Evolutionary conservation across 1,284 basidiomycete genomes (phyloP), one percentile per base, ranked within the genome.

Genomic region (Sporisorium reilianum): DNA sequence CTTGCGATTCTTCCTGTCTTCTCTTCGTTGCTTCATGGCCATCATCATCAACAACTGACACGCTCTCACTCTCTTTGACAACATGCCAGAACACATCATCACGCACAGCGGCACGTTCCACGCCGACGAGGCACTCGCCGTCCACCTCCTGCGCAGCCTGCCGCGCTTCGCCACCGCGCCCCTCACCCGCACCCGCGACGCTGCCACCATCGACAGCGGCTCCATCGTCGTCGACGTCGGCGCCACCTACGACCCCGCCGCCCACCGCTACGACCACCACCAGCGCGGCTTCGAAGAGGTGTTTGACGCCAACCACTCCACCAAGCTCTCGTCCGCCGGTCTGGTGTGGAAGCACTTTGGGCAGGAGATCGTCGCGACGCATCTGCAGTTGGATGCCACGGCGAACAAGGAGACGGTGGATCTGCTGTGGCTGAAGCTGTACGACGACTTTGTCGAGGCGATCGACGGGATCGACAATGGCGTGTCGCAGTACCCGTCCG

Each of bases 151-250:
- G 44, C 90, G 90, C 55, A 90, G 90, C 79, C 94, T 95, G 1
- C 87, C 89, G 23, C 86, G 89, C 25, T 98, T 93, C 86, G 89
- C 88, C 53, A 88, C 90, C 80, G 60, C 60, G 5, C 74, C 74
- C 2, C 73, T 84, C n/a, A 76, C 78, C 11, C 74, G 83, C 28
- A 92, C 90, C 48, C 90, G 96, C 56, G 94, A 97, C 84, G 90
- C 91, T 0, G 89, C 88, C 12, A 85, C 92, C 53, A 89, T 99
- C 57, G 91, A 92, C 71, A 88, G 89, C 5, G 95, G 94, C 80
- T 91, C 95, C 80, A 95, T 99, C 83, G 94, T 99, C n/a, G 94
- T 99, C 38, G 96, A 99, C 84, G 96, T 99, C 59, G 96, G 97
- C 18, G 95, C 93, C 10, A 89, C 93, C 20, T 99, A 99, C 85